Base-by-base conservation (phyloP, 2,329 filamentous ascomycete species). In the Ophiostoma quercus region DNA sequence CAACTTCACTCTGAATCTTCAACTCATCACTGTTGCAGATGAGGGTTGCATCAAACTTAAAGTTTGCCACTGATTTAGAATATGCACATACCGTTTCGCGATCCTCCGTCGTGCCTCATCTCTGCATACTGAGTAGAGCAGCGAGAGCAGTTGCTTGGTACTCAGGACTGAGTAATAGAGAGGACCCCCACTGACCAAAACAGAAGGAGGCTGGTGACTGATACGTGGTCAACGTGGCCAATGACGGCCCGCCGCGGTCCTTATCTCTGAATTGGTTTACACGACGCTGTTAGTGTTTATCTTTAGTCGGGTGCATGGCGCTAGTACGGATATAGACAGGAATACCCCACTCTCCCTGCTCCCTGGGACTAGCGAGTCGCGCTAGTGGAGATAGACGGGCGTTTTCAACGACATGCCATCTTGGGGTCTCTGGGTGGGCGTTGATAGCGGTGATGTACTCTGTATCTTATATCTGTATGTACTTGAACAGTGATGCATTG, bases 241-340 rank as follows among this genome's bases (percentile, higher is more conserved):
- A 74, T 74, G 41, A 32, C 63, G 70, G 69, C 67, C 69, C 51
- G 69, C 43, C 39, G 62, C 69, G 41, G 65, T 47, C 66, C 73
- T 74, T 74, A 74, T 74, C 73, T 74, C 8, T 34, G 34, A 34
- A 34, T 34, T 34, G 34, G 8, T 34, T 73, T 71, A 74, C 73
- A 72, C 66, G 39, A 70, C 57, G 62, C 22, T 71, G 65, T 74
- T 74, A 72, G 68, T 71, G 60, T 34, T 68, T 67, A 70, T 71
- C 67, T 57, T 57, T 57, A 57, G 51, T 25, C 51, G 22, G 22
- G 11, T 14, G 8, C 57, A 62, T 62, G 1, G 14, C 2, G 57
- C 57, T 62, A 62, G 25, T 34, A 12, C 3, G 0, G 7, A 16
- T 6, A 6, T 4, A 14, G 11, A 14, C 7, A 19, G 0, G 5